Percentiles rank a stretch among this genome's conserved stretches.
phyloP scores from a whole-genome alignment of 2,329 filamentous ascomycete species.

The Scedosporium apiospermum region DNA sequence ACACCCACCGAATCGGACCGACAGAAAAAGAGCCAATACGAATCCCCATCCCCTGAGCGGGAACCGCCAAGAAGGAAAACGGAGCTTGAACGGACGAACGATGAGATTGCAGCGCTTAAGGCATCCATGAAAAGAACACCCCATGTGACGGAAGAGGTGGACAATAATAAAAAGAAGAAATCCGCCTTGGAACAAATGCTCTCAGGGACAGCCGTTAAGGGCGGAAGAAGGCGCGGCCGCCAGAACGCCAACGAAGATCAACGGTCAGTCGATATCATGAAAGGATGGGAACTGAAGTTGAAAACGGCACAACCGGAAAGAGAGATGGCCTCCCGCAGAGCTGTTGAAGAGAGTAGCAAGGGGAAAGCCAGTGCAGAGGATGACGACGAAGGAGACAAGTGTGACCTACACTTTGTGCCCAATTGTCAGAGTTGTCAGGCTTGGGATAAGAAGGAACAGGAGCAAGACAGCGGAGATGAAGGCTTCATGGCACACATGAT shows the following conservation, averaged over 20 bases:
- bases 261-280: conserved; percentile 60
- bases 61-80: conserved; percentile 27
- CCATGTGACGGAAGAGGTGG: conserved; percentile 32
- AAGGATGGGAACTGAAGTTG: conserved; percentile 71
- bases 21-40: conserved; percentile 10
- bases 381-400: conserved; percentile 66
- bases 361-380: conserved; percentile 11
- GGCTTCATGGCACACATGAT: conserved; percentile 83
- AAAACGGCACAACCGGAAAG: conserved; percentile 40
- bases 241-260: conserved; percentile 48
- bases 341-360: conserved; percentile 17
- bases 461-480: conserved; percentile 45
- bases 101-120: conserved; percentile 71
- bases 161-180: conserved; percentile 50
- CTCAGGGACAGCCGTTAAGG: conserved; percentile 58
- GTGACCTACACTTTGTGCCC: conserved; percentile 91
- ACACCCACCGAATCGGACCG: neutral
- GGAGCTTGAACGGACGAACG: conserved; percentile 61
- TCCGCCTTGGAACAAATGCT: conserved; percentile 66
- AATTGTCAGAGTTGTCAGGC: conserved; percentile 86
- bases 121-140: conserved; percentile 66
- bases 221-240: conserved; percentile 57
- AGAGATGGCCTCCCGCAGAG: conserved; percentile 17
- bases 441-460: conserved; percentile 55
- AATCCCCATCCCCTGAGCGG: conserved; percentile 8